A percentile compares a stretch with the other conserved stretches of the same genome.
phyloP scores from a whole-genome alignment of 2,329 filamentous ascomycete species.

The Claviceps cyperi region DNA sequence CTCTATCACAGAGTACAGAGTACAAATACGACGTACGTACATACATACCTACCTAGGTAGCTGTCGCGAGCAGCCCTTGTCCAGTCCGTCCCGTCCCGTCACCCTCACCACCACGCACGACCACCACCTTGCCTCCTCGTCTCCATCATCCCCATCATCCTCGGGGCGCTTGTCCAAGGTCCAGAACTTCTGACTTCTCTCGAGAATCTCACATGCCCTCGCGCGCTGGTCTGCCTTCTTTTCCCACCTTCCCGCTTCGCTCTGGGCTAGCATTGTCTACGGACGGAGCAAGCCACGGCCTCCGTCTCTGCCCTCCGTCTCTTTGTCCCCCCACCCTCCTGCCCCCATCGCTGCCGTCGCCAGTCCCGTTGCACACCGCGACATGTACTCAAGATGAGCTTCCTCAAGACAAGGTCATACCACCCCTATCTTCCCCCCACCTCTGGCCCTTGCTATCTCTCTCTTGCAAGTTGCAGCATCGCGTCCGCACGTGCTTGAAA shows the following conservation, averaged over 20 bases:
- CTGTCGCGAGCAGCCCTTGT: background rate
- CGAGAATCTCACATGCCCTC: background rate
- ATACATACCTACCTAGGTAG: too few relatives aligned
- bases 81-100: constrained; percentile 2
- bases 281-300: background rate
- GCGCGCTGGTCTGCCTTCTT: background rate
- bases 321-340: background rate
- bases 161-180: background rate
- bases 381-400: constrained; percentile 28
- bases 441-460: background rate
- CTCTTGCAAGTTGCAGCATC: background rate
- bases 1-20: too few relatives aligned
- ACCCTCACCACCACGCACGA: background rate
- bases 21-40: too few relatives aligned
- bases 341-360: constrained; percentile 1
- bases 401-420: constrained; percentile 27
- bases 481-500: too few relatives aligned
- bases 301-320: background rate
- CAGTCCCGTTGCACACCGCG: constrained; percentile 15
- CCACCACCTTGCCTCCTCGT: background rate
- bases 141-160: background rate
- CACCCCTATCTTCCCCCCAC: background rate
- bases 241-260: background rate
- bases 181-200: background rate
- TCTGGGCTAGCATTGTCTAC: background rate